phyloP scores from a whole-genome alignment of 306 rosid species.

The Trifolium subterraneum region DNA sequence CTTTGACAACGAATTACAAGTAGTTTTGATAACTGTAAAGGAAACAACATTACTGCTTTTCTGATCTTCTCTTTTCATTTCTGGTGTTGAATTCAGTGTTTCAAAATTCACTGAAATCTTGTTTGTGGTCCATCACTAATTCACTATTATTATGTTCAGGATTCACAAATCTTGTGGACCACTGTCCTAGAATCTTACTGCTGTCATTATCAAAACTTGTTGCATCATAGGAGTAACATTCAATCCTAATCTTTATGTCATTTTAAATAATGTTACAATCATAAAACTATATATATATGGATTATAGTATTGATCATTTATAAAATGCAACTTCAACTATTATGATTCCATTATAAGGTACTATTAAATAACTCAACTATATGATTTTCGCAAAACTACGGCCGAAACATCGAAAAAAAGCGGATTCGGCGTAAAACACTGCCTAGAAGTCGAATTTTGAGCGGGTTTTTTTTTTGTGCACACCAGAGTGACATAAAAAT shows the following conservation, averaged over 20 bases:
- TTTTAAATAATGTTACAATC: not conserved
- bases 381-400: too few species aligned
- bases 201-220: not conserved
- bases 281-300: too few species aligned
- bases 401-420: too few species aligned
- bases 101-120: not conserved
- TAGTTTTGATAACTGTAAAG: not conserved
- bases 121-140: slow-evolving; percentile 9
- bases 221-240: not conserved
- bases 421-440: too few species aligned
- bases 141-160: slow-evolving; percentile 10
- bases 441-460: too few species aligned
- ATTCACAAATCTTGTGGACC: slow-evolving; percentile 21
- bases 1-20: not conserved
- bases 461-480: too few species aligned
- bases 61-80: slow-evolving; percentile 10
- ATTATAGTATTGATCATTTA: too few species aligned
- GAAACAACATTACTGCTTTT: not conserved
- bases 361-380: too few species aligned
- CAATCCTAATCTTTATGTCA: not conserved
- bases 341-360: not conserved
- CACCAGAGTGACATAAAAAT: too few species aligned
- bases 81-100: slow-evolving; percentile 5
- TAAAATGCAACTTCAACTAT: too few species aligned
- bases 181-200: not conserved